A percentile compares a stretch with the other conserved stretches of the same genome.
These are phyloP conservation scores for Phytophthora sojae DNA, from an alignment of 352 stramenopile genomes.

Conservation along the genomic window DNA sequence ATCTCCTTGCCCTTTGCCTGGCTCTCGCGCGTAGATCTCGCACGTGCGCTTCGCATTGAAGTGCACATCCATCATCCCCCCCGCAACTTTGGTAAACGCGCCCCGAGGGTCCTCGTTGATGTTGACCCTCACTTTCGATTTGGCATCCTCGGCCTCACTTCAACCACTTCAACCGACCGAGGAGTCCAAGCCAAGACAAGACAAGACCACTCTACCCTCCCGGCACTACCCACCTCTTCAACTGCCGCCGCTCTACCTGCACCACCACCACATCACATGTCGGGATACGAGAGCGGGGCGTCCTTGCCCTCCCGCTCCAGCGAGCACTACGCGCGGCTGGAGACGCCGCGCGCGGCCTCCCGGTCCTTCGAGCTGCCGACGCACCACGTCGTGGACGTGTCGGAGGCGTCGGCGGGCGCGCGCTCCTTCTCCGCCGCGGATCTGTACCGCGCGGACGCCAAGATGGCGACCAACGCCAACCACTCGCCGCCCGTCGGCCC, in stretches of 20 bases:
- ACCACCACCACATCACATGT: constrained; percentile 41
- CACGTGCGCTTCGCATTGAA: constrained; percentile 39
- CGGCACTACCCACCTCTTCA: neutral
- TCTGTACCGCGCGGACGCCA: constrained; percentile 34
- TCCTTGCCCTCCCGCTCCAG: constrained; percentile 44
- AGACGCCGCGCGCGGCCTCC: constrained; percentile 32
- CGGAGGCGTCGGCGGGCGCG: constrained; percentile 22
- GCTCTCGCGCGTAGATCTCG: constrained; percentile 11
- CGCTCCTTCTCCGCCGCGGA: constrained; percentile 42
- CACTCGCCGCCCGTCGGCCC: constrained; percentile 19
- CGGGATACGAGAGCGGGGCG: constrained; percentile 41
- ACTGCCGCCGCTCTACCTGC: neutral
- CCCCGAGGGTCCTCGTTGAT: neutral
- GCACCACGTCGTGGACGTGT: constrained; percentile 38
- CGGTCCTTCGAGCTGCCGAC: constrained; percentile 27
- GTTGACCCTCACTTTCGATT: constrained; percentile 39
- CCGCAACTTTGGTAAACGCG: constrained; percentile 1
- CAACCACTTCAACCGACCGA: neutral
- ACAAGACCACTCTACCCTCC: neutral
- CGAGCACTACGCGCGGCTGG: constrained; percentile 29
- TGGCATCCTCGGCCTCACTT: constrained; percentile 31
- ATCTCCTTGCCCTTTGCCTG: constrained; percentile 22
- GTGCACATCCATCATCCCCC: constrained; percentile 33
- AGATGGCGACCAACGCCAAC: constrained; percentile 37
- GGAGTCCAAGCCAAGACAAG: no score